Conservation (phyloP, 129 eudicot genomes). For the Centrapalus pauciflorus region DNA sequence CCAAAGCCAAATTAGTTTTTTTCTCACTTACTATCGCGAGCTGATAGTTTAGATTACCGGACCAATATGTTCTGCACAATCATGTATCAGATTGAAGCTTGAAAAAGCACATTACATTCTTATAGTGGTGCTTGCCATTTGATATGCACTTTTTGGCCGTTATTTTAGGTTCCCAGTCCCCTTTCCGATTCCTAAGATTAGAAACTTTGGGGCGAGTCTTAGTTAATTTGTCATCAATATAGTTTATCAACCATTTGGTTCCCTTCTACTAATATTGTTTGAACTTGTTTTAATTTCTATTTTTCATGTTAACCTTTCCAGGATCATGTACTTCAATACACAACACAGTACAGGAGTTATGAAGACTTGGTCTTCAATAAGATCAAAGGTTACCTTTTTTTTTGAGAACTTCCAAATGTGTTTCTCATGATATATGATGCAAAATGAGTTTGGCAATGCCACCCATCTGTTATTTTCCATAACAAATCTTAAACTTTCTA, state of each 20-base stretch:
- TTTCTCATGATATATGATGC: not conserved
- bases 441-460: no score
- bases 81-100: not conserved
- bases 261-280: not conserved
- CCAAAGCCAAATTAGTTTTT: not conserved
- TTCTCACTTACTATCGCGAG: not conserved
- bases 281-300: not conserved
- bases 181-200: not conserved
- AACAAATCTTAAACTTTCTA: conserved; percentile 5
- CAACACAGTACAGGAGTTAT: conserved; percentile 41
- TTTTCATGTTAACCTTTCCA: conserved; percentile 31
- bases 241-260: not conserved
- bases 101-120: not conserved
- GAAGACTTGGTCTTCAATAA: conserved; percentile 65
- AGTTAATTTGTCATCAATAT: not conserved
- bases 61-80: not conserved
- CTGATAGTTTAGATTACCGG: not conserved
- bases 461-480: not conserved
- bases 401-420: not conserved
- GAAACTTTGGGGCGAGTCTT: not conserved
- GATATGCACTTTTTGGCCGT: not conserved
- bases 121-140: not conserved
- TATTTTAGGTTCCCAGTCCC: not conserved
- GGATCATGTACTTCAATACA: conserved; percentile 60
- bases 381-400: conserved; percentile 52